Evolutionary conservation across 352 stramenopile genomes (phyloP), one percentile per base, ranked within the genome.

Genomic region (Phytophthora ramorum): DNA sequence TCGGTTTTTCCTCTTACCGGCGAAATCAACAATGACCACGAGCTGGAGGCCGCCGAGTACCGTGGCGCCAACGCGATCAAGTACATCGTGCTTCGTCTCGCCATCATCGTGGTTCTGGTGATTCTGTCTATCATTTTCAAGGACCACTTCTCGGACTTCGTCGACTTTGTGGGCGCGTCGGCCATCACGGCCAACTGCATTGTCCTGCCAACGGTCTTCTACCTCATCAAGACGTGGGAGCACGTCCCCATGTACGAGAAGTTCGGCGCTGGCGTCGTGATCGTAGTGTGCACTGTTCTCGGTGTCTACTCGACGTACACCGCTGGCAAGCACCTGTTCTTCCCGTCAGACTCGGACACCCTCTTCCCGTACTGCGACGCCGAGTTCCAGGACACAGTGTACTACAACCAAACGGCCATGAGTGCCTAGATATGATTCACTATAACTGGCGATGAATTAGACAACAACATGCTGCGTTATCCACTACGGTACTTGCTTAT

Each of bases 101-200:
- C 69, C 8, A 73, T 88, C 12, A 77, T 90, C 43, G 69, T 73
- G 17, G 34, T 85, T 44, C 68, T 86, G 34, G 75, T 83, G 30
- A 56, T 80, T 7, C 19, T 74, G 47, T 74, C 66, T 1, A 70
- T 74, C 37, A 26, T 71, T 16, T 74, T 74, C 55, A 70, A 70
- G 44, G 66, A 74, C 58, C 66, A 85, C 40, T 82, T 90, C 34
- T 59, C 69, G 24, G 81, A 88, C 57, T 73, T 90, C 7, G 71
- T 75, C 22, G 81, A 88, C 51, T 88, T 90, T 26, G 71, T 87
- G 38, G 81, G 81, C 16, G 78, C 79, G 3, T 90, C 76, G 17
- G 64, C 66, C 53, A 85, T 85, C 56, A 77, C 79, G 19, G 58
- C 79, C 30, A 81, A 80, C 72, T 90, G 79, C 62, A 85, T 88